These are phyloP conservation scores for Backusella australiensis DNA, from an alignment of 192 early-diverging fungal genomes.

Conservation along the genomic window DNA sequence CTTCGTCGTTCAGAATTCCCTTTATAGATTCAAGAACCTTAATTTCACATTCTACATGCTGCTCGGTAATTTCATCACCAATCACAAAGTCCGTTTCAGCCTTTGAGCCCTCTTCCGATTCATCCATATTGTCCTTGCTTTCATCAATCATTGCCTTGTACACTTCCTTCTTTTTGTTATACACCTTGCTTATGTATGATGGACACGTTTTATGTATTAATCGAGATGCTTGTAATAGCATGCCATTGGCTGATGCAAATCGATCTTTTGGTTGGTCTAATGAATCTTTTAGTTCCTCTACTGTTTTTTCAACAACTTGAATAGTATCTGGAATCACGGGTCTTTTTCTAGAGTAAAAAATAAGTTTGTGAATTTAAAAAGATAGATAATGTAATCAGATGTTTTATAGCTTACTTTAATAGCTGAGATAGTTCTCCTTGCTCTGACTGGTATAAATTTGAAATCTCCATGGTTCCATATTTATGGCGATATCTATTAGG, in stretches of 20 bases:
- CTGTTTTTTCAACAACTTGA: conserved; percentile 10
- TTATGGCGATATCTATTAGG: conserved; percentile 15
- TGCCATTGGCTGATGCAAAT: conserved; percentile 28
- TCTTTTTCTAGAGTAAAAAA: conserved; percentile 10
- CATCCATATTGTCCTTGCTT: conserved; percentile 13
- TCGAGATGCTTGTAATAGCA: conserved; percentile 26
- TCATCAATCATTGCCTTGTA: neutral
- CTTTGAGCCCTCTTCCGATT: conserved; percentile 6
- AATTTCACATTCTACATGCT: conserved; percentile 25
- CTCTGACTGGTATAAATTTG: conserved; percentile 13
- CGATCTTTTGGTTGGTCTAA: conserved; percentile 1
- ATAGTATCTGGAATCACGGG: conserved; percentile 10
- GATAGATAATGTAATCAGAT: neutral
- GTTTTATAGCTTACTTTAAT: conserved; percentile 12
- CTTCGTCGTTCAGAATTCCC: conserved; percentile 13
- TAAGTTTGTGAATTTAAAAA: neutral
- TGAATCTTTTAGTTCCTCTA: conserved; percentile 11
- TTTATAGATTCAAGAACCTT: conserved; percentile 18
- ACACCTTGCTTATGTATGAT: conserved; percentile 21
- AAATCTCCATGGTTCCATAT: conserved; percentile 30
- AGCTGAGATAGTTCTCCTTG: conserved; percentile 5
- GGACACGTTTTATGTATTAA: conserved; percentile 13
- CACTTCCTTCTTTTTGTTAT: conserved; percentile 26
- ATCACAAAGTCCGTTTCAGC: conserved; percentile 10
- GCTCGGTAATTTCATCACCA: conserved; percentile 10